Base-by-base conservation (phyloP, 768 basidiomycete genomes). In the Russula griseocarnosa region DNA sequence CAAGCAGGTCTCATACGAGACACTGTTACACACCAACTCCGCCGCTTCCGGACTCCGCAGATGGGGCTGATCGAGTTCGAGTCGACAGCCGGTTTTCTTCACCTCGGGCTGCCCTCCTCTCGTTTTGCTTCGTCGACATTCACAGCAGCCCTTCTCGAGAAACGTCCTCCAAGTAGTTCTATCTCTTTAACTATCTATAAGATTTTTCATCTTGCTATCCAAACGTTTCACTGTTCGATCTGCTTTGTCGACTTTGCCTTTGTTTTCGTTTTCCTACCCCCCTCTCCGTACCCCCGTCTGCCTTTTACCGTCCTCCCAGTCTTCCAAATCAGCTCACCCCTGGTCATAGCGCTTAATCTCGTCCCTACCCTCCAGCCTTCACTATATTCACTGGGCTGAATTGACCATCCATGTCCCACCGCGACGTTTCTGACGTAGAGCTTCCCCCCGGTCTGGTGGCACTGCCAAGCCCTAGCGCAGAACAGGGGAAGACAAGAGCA, bases 141-240 rank as follows among this genome's bases (percentile, higher is more conserved):
- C 53, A 55, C 54, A 50, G 38, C 24, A 32, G 42, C 24, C 54
- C 47, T 55, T 50, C 30, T 50, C 9, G 22, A 46, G 42, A 44
- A 46, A 18, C 46, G 13, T 13, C n/a, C 4, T 44, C 24, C 40
- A 46, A 44, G 49, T 30, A 53, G 5, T 70, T 61, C 71, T 63
- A 49, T 66, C 38, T 52, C 53, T 60, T 55, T 69, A 34, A 46
- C 28, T 70, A 68, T 70, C 73, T 70, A 57, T 62, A 69, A 70
- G 71, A 67, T 63, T 66, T 68, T 61, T 68, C 70, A 67, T 69
- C 70, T 71, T 68, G 74, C 74, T 73, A 70, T 76, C 72, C 70
- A 71, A 69, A 64, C 69, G 61, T 70, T 72, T 67, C 69, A 67
- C 70, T 71, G 65, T 71, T 69, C 66, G 69, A 68, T 69, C 73